phyloP scores from a whole-genome alignment of 2,329 filamentous ascomycete species.

The Pseudogymnoascus sp. region DNA sequence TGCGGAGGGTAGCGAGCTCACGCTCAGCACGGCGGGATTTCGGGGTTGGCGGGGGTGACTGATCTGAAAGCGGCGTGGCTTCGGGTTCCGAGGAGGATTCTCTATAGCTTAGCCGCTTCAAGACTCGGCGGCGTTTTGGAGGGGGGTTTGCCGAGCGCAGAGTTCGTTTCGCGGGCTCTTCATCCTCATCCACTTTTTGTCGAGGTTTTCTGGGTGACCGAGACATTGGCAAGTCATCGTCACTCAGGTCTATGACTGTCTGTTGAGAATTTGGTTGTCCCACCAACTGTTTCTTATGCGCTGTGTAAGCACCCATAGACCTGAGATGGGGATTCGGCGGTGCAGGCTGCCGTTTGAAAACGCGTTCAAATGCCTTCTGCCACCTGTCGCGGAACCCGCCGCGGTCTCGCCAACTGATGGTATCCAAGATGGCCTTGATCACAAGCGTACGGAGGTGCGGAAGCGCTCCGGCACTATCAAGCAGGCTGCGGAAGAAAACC shows the following conservation, averaged over 20 bases:
- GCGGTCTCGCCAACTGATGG: slow-evolving; percentile 70
- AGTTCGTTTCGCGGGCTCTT: slow-evolving; percentile 5
- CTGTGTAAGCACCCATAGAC: slow-evolving; percentile 8
- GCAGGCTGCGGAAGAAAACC: slow-evolving; percentile 70
- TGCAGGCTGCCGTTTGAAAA: slow-evolving; percentile 50
- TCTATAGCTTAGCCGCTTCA: background rate
- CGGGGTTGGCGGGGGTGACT: slow-evolving; percentile 6
- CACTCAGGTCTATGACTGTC: background rate
- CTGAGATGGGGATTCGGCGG: slow-evolving; percentile 22
- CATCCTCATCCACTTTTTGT: background rate
- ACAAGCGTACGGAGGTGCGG: slow-evolving; percentile 60
- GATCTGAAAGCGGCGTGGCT: background rate
- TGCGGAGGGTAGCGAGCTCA: slow-evolving; percentile 23
- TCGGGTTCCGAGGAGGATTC: background rate
- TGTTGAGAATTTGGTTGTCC: background rate
- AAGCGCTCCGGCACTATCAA: slow-evolving; percentile 60
- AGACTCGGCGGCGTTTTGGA: slow-evolving; percentile 4
- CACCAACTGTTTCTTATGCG: background rate
- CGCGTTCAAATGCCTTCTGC: slow-evolving; percentile 59
- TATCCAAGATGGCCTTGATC: slow-evolving; percentile 70
- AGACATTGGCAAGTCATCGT: background rate
- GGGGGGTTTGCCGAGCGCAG: slow-evolving; percentile 19
- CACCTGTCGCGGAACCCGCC: slow-evolving; percentile 72
- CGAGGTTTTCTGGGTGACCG: background rate
- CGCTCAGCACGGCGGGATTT: slow-evolving; percentile 17